These are phyloP conservation scores for Gynandropsis gynandra DNA, from an alignment of 345 rosid genomes.

Conservation along the genomic window DNA sequence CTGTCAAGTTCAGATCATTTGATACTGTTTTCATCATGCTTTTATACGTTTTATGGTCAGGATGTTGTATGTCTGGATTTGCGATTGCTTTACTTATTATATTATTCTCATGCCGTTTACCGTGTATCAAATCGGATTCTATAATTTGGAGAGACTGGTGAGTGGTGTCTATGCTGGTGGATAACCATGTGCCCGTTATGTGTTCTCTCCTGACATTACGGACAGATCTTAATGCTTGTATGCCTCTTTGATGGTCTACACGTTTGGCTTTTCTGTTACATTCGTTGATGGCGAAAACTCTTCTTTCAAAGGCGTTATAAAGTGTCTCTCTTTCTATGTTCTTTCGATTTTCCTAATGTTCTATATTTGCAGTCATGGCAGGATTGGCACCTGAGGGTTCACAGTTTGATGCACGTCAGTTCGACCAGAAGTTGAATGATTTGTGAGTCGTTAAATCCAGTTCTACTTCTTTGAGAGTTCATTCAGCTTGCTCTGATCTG, in stretches of 20 bases:
- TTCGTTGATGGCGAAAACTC: neutral
- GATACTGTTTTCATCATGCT: no score
- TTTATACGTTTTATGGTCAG: no score
- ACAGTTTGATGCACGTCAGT: slow-evolving; percentile 36
- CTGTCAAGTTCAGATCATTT: no score
- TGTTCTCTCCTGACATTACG: slow-evolving; percentile 20
- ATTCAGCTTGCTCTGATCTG: neutral
- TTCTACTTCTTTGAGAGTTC: neutral
- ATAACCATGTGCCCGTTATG: slow-evolving; percentile 12
- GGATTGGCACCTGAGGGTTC: slow-evolving; percentile 34
- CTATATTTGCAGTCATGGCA: slow-evolving; percentile 34
- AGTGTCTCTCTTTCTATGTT: neutral
- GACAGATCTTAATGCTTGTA: slow-evolving; percentile 30
- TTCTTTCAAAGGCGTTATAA: neutral
- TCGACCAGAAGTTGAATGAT: slow-evolving; percentile 35
- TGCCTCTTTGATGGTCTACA: slow-evolving; percentile 20
- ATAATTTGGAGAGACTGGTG: slow-evolving; percentile 16
- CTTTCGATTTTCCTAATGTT: neutral
- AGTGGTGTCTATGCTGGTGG: slow-evolving; percentile 25
- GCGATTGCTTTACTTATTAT: no score
- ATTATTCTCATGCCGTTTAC: no score
- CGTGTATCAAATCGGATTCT: no score
- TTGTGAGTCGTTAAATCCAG: slow-evolving; percentile 24
- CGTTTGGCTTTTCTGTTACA: slow-evolving; percentile 31
- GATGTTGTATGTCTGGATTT: no score